Conservation (phyloP, 1,284 basidiomycete species). For the Sphagnurus paluster region DNA sequence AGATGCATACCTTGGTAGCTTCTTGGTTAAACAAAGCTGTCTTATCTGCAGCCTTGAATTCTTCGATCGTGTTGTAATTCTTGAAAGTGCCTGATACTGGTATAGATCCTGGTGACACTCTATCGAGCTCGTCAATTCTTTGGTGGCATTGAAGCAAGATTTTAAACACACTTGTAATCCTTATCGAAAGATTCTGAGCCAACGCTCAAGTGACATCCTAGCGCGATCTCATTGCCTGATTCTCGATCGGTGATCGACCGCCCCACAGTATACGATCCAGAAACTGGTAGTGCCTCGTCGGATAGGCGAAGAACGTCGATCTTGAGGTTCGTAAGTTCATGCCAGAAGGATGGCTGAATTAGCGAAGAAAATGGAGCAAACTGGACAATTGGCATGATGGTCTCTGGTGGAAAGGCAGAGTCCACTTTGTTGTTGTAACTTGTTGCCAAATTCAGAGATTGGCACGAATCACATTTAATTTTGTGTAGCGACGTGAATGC, state of each 20-base stretch:
- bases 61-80: constrained; percentile 96
- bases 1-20: constrained; percentile 54
- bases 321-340: constrained; percentile 86
- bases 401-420: too few relatives aligned
- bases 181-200: constrained; percentile 60
- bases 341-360: constrained; percentile 93
- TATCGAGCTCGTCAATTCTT: constrained; percentile 12
- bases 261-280: constrained; percentile 72
- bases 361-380: constrained; percentile 87
- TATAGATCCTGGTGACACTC: constrained; percentile 28
- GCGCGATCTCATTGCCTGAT: constrained; percentile 61
- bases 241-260: constrained; percentile 74
- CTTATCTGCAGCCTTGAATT: constrained; percentile 92
- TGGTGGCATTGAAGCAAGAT: not conserved
- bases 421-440: too few relatives aligned
- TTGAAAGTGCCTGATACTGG: constrained; percentile 66
- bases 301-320: constrained; percentile 88
- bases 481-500: too few relatives aligned
- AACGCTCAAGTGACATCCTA: constrained; percentile 61
- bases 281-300: constrained; percentile 67
- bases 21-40: constrained; percentile 75
- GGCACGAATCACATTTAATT: too few relatives aligned
- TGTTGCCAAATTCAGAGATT: too few relatives aligned
- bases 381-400: constrained; percentile 63
- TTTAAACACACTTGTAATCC: constrained; percentile 32